A percentile compares a stretch with the other conserved stretches of the same genome.
These are phyloP conservation scores for Grigorovia yakushimaensis DNA, from an alignment of 805 yeast species.

Conservation along the genomic window DNA sequence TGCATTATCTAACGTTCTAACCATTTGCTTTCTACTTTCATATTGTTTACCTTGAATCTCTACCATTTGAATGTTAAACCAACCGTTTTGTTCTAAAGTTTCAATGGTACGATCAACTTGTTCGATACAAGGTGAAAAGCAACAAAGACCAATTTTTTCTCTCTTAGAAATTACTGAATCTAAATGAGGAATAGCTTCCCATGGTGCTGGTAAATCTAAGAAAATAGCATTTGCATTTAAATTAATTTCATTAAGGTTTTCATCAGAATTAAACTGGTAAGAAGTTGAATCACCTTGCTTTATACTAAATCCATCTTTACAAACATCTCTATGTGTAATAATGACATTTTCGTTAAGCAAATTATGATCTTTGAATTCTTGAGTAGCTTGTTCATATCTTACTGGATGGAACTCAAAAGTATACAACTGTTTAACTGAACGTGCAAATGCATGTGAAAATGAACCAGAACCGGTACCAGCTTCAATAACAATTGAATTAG, in stretches of 20 bases:
- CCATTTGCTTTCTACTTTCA: slow-evolving; percentile 89
- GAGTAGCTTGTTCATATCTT: slow-evolving; percentile 66
- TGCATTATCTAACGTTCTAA: slow-evolving; percentile 70
- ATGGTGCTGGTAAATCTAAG: slow-evolving; percentile 91
- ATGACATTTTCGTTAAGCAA: slow-evolving; percentile 42
- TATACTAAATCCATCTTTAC: slow-evolving; percentile 71
- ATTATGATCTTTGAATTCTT: slow-evolving; percentile 69
- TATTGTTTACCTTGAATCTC: slow-evolving; percentile 77
- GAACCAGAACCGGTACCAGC: slow-evolving; percentile 99
- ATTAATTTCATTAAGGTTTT: slow-evolving; percentile 15
- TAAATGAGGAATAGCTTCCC: slow-evolving; percentile 85
- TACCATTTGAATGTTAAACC: slow-evolving; percentile 85
- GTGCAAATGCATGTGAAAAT: slow-evolving; percentile 83
- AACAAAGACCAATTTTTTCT: slow-evolving; percentile 64
- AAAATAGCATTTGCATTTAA: slow-evolving; percentile 69
- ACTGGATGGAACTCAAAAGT: slow-evolving; percentile 89
- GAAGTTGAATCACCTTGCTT: slow-evolving; percentile 24
- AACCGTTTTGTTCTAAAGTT: slow-evolving; percentile 63
- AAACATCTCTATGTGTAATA: slow-evolving; percentile 86
- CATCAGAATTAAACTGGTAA: slow-evolving; percentile 15
- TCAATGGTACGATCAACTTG: slow-evolving; percentile 85
- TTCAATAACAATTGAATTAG: slow-evolving; percentile 77
- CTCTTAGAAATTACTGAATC: slow-evolving; percentile 43
- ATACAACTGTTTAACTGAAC: slow-evolving; percentile 71
- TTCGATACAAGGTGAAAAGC: slow-evolving; percentile 96